Evolutionary conservation across 2,329 filamentous ascomycete species (phyloP).

Genomic region (Tolypocladium ophioglossoides): DNA sequence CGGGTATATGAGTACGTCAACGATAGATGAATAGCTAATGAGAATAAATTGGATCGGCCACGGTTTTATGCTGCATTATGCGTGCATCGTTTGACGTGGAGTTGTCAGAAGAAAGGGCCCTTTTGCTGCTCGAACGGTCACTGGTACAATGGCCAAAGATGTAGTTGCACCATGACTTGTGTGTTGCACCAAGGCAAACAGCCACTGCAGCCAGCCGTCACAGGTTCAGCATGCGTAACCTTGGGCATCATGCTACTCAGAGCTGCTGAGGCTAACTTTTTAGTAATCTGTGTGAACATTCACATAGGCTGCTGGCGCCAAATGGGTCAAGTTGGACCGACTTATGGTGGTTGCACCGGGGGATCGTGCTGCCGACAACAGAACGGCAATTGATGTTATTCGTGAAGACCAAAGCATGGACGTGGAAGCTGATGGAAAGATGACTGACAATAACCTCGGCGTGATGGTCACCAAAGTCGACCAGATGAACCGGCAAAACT

Average conservation of each 20-base stretch:
- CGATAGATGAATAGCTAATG: not conserved
- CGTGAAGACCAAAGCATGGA: constrained; percentile 3
- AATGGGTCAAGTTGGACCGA: constrained; percentile 4
- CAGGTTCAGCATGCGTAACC: too few species aligned
- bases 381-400: constrained; percentile 6
- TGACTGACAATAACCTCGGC: constrained; percentile 1
- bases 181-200: too few species aligned
- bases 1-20: not conserved
- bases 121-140: too few species aligned
- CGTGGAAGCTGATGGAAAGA: constrained; percentile 7
- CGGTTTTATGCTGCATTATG: not conserved
- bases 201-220: too few species aligned
- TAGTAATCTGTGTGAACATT: too few species aligned
- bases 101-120: too few species aligned
- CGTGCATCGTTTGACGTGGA: not conserved
- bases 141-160: too few species aligned
- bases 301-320: too few species aligned
- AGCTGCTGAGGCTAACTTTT: too few species aligned
- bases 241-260: too few species aligned
- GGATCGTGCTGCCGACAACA: constrained; percentile 7
- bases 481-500: constrained; percentile 2
- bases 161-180: too few species aligned
- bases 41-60: not conserved
- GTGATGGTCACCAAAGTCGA: constrained; percentile 8
- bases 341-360: constrained; percentile 6